Evolutionary conservation across 441 rosid genomes (phyloP).

Genomic region (Adansonia grandidieri): DNA sequence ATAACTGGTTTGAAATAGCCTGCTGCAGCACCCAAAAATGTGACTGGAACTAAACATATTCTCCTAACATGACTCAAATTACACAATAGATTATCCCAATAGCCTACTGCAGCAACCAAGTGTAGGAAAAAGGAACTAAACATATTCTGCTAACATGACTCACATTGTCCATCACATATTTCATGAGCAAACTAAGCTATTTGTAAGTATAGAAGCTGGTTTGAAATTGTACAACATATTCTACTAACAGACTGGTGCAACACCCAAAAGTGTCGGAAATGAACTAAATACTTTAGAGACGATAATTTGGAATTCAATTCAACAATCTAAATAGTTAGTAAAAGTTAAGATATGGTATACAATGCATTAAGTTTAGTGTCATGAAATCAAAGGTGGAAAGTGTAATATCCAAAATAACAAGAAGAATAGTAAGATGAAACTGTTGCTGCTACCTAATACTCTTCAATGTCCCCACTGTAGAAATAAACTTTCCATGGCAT

Average conservation of each 20-base stretch:
- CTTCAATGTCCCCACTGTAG: background rate
- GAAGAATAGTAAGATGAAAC: background rate
- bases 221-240: background rate
- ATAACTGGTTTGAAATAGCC: background rate
- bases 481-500: background rate
- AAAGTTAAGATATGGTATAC: slow-evolving; percentile 6
- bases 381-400: background rate
- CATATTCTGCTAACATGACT: background rate
- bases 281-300: background rate
- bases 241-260: background rate
- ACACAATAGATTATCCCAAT: background rate
- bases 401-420: slow-evolving; percentile 6
- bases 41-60: no score
- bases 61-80: background rate
- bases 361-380: slow-evolving; percentile 2
- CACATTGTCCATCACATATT: background rate
- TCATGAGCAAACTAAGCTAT: background rate
- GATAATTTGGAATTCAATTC: background rate
- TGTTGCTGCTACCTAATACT: background rate
- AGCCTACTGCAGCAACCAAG: background rate
- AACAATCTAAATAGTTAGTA: background rate
- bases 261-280: background rate
- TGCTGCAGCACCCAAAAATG: no score
- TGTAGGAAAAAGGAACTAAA: background rate
- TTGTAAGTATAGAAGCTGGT: background rate